Evolutionary conservation across 2,329 filamentous ascomycete genomes (phyloP).

Genomic region (Aulographum hederae): DNA sequence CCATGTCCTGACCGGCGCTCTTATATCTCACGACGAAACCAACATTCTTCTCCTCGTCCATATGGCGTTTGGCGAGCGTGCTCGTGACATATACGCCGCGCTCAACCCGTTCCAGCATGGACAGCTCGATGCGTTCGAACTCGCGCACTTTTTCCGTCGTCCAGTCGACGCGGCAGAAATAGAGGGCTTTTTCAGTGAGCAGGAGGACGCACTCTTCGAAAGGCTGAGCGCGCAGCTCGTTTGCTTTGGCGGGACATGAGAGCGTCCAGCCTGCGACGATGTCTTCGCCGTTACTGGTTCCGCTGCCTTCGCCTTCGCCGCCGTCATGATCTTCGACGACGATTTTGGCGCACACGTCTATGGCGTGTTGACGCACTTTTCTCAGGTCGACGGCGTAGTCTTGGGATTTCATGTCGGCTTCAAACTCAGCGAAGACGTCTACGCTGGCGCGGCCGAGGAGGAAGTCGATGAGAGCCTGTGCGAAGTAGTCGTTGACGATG

Average conservation of each 20-base stretch:
- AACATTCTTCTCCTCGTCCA: slow-evolving; percentile 62
- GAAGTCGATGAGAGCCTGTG: slow-evolving; percentile 88
- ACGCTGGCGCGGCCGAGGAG: slow-evolving; percentile 75
- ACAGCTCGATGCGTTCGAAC: slow-evolving; percentile 70
- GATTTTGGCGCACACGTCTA: slow-evolving; percentile 73
- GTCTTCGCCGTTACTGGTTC: slow-evolving; percentile 69
- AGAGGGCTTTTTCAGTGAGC: slow-evolving; percentile 68
- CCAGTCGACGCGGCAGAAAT: slow-evolving; percentile 88
- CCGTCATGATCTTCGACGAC: slow-evolving; percentile 55
- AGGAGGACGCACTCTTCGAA: slow-evolving; percentile 82
- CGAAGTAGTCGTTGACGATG: slow-evolving; percentile 95
- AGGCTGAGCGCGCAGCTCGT: slow-evolving; percentile 47
- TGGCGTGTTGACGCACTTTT: slow-evolving; percentile 71
- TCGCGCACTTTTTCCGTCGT: slow-evolving; percentile 83
- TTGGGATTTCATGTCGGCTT: slow-evolving; percentile 78
- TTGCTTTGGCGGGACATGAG: slow-evolving; percentile 53
- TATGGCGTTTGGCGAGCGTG: slow-evolving; percentile 59
- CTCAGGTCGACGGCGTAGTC: slow-evolving; percentile 79
- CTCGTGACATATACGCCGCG: slow-evolving; percentile 83
- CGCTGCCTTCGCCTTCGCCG: too few relatives aligned
- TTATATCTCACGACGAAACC: slow-evolving; percentile 68
- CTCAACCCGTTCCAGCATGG: slow-evolving; percentile 53
- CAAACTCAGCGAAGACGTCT: slow-evolving; percentile 82
- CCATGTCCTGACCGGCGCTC: slow-evolving; percentile 50
- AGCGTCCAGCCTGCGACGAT: slow-evolving; percentile 82